Percentiles rank a stretch among this genome's conserved stretches.
Evolutionary conservation across 2,329 filamentous ascomycete genomes (phyloP).

Genomic region (Pleochaeta shiraiana): DNA sequence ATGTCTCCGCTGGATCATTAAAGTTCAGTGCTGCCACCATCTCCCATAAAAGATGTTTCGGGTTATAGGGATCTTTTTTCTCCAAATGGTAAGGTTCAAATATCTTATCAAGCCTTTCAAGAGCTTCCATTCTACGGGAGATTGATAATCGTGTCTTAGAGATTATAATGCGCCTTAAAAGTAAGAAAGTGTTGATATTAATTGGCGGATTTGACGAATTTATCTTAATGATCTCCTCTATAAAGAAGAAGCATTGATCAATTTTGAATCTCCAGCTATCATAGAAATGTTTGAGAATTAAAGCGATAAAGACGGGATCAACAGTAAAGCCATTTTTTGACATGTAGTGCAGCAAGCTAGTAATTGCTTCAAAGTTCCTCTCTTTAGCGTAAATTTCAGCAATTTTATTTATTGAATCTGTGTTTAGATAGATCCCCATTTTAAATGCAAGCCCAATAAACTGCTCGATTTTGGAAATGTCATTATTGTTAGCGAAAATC

Average conservation of each 20-base stretch:
- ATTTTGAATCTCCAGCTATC: conserved; percentile 12
- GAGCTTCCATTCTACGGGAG: conserved; percentile 5
- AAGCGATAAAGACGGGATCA: conserved; percentile 14
- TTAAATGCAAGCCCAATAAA: conserved; percentile 13
- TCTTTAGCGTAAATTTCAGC: conserved; percentile 13
- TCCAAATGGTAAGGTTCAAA: background rate
- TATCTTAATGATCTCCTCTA: conserved; percentile 7
- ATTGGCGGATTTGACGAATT: conserved; percentile 4
- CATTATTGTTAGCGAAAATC: conserved; percentile 13
- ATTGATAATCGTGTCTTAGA: background rate
- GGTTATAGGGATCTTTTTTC: background rate
- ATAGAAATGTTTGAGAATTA: conserved; percentile 13
- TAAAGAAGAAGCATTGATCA: conserved; percentile 11
- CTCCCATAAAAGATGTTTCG: background rate
- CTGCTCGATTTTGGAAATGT: conserved; percentile 13
- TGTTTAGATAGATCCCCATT: conserved; percentile 10
- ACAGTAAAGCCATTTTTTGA: conserved; percentile 8
- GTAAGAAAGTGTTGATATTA: conserved; percentile 9
- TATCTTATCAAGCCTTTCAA: conserved; percentile 5
- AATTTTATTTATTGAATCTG: conserved; percentile 16
- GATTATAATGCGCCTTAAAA: conserved; percentile 8
- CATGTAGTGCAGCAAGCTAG: conserved; percentile 15
- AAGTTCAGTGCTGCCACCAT: background rate
- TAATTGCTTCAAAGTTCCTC: conserved; percentile 14
- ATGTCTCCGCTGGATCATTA: conserved; percentile 5